Conservation (phyloP, 148 eudicot genomes). For the Linanthus parryae region DNA sequence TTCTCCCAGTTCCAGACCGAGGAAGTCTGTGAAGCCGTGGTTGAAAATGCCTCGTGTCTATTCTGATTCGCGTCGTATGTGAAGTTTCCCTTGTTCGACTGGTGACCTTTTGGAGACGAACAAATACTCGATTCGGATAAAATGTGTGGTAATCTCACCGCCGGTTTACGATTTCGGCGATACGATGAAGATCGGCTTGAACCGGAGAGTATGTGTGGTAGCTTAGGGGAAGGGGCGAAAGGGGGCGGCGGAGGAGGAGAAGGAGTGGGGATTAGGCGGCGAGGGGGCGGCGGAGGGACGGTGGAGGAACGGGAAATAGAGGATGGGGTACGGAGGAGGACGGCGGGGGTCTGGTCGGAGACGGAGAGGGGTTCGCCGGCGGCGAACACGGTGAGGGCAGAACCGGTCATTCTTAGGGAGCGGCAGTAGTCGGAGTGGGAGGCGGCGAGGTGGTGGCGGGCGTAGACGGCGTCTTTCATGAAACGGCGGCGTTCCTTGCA, state of each 20-base stretch:
- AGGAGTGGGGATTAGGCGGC: constrained; percentile 4
- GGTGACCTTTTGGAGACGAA: no score
- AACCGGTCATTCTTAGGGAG: constrained; percentile 70
- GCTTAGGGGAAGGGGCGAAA: constrained; percentile 10
- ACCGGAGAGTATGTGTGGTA: constrained; percentile 61
- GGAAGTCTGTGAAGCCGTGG: constrained; percentile 65
- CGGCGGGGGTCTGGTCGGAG: constrained; percentile 70
- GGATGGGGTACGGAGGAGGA: constrained; percentile 39
- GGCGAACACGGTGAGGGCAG: constrained; percentile 74
- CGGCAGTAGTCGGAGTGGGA: constrained; percentile 92
- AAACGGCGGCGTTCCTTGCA: constrained; percentile 92
- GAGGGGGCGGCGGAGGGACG: constrained; percentile 6
- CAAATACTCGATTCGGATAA: no score
- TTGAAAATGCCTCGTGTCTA: constrained; percentile 14
- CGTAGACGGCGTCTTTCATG: constrained; percentile 73
- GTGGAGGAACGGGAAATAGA: constrained; percentile 10
- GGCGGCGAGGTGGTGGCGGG: constrained; percentile 98
- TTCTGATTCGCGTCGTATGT: constrained; percentile 43
- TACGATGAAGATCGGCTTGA: constrained; percentile 44
- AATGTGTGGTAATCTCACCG: no score
- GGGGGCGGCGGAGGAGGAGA: constrained; percentile 4
- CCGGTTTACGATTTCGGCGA: background rate
- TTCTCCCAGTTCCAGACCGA: constrained; percentile 98
- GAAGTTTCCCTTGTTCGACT: constrained; percentile 5
- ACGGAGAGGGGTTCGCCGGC: constrained; percentile 75